These are phyloP conservation scores for Trametes elegans DNA, from an alignment of 768 basidiomycete genomes.

Conservation along the genomic window DNA sequence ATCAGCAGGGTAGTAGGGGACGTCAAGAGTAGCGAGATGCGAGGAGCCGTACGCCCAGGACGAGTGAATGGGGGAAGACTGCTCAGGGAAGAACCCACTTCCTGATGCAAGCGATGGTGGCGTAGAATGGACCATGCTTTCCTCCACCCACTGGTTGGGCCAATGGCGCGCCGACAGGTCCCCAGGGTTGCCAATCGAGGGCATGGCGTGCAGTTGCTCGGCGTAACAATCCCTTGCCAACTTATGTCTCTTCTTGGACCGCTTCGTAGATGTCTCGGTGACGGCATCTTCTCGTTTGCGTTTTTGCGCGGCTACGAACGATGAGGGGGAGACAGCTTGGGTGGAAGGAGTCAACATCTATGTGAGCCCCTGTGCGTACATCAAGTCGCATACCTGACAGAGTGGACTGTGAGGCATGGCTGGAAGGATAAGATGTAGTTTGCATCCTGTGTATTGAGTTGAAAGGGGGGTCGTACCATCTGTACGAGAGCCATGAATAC, in stretches of 20 bases:
- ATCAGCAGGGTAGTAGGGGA: neutral
- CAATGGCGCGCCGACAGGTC: too few relatives aligned
- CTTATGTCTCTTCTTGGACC: constrained; percentile 1
- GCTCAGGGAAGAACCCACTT: too few relatives aligned
- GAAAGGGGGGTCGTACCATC: neutral
- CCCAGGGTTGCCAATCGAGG: too few relatives aligned
- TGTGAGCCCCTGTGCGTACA: neutral
- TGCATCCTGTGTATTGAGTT: neutral
- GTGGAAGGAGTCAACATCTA: neutral
- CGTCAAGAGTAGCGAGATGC: neutral
- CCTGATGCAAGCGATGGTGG: too few relatives aligned
- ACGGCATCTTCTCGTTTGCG: neutral
- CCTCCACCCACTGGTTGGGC: too few relatives aligned
- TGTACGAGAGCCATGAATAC: neutral
- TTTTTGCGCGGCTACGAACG: neutral
- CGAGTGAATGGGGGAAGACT: too few relatives aligned
- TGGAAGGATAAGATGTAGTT: neutral
- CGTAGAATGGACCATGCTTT: too few relatives aligned
- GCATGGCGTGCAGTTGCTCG: too few relatives aligned
- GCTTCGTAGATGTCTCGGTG: neutral
- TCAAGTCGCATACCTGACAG: neutral
- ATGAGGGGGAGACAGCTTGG: neutral
- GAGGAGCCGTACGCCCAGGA: too few relatives aligned
- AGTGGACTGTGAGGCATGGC: neutral
- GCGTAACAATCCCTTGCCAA: neutral